A percentile compares a stretch with the other conserved stretches of the same genome.
These are phyloP conservation scores for Tulasnella sp. DNA, from an alignment of 768 basidiomycete species.

Conservation along the genomic window DNA sequence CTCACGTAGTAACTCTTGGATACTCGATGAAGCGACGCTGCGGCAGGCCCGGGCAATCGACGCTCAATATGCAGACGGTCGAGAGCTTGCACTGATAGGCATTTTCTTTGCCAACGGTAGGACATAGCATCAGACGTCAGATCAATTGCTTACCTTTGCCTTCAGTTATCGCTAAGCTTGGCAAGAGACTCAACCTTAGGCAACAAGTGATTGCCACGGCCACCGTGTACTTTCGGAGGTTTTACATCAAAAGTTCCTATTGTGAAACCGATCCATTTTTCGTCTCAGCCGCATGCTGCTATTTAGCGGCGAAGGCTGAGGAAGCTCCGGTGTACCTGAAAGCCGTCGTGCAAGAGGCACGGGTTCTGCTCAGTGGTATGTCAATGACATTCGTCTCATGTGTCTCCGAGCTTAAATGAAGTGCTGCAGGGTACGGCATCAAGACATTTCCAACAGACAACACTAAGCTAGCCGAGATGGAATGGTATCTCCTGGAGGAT, in stretches of 20 bases:
- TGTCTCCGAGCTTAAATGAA: not conserved
- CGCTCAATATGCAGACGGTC: conserved; percentile 65
- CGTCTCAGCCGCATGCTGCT: conserved; percentile 87
- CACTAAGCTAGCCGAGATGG: conserved; percentile 94
- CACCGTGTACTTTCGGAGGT: conserved; percentile 91
- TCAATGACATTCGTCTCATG: not conserved
- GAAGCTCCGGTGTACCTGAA: conserved; percentile 95
- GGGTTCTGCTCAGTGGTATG: conserved; percentile 57
- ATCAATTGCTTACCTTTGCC: not conserved
- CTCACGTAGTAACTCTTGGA: conserved; percentile 72
- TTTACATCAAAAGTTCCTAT: conserved; percentile 91
- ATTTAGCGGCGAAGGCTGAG: conserved; percentile 95
- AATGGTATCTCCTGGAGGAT: conserved; percentile 95
- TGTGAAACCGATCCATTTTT: conserved; percentile 94
- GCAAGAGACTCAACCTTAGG: conserved; percentile 70
- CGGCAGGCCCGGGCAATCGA: conserved; percentile 70
- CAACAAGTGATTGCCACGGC: conserved; percentile 93
- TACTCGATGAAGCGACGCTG: conserved; percentile 72
- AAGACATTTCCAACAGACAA: conserved; percentile 83
- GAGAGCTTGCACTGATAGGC: conserved; percentile 72
- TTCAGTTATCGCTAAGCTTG: conserved; percentile 76
- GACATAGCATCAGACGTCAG: not conserved
- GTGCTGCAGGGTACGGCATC: conserved; percentile 53
- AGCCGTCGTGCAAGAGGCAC: conserved; percentile 76
- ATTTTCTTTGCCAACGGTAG: conserved; percentile 85